Conservation (phyloP, 805 yeast species). For the Zygosaccharomyces pseudorouxii region DNA sequence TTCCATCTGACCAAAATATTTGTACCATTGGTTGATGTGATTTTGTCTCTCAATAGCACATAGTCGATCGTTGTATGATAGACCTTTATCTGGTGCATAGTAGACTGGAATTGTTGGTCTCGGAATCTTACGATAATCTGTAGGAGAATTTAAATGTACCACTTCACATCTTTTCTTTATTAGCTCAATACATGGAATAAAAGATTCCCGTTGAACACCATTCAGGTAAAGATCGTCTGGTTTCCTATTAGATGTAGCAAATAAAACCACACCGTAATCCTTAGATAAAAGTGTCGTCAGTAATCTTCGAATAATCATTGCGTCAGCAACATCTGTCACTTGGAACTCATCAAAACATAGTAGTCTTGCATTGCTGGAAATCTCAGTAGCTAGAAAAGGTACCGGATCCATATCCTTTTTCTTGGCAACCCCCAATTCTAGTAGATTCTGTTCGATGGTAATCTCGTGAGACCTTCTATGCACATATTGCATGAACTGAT, state of each 20-base stretch:
- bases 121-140: conserved; percentile 87
- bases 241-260: conserved; percentile 92
- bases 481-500: conserved; percentile 91
- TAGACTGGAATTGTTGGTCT: conserved; percentile 79
- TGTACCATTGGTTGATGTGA: conserved; percentile 76
- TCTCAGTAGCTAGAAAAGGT: conserved; percentile 77
- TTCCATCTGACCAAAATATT: conserved; percentile 65
- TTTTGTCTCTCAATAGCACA: conserved; percentile 47
- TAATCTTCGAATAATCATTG: conserved; percentile 84
- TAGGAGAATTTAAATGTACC: conserved; percentile 78
- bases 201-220: conserved; percentile 89
- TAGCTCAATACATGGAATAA: conserved; percentile 84
- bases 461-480: conserved; percentile 84
- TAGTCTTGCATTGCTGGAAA: conserved; percentile 70
- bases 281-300: conserved; percentile 61
- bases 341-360: conserved; percentile 96
- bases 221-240: conserved; percentile 91
- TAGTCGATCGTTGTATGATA: conserved; percentile 47
- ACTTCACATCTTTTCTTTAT: conserved; percentile 72
- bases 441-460: conserved; percentile 51
- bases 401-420: conserved; percentile 69
- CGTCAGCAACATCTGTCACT: conserved; percentile 98
- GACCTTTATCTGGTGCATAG: conserved; percentile 64
- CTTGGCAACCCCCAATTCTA: conserved; percentile 29
- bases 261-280: conserved; percentile 77